Conservation (phyloP, 495 filamentous ascomycete genomes). For the Aspergillus baeticus region DNA sequence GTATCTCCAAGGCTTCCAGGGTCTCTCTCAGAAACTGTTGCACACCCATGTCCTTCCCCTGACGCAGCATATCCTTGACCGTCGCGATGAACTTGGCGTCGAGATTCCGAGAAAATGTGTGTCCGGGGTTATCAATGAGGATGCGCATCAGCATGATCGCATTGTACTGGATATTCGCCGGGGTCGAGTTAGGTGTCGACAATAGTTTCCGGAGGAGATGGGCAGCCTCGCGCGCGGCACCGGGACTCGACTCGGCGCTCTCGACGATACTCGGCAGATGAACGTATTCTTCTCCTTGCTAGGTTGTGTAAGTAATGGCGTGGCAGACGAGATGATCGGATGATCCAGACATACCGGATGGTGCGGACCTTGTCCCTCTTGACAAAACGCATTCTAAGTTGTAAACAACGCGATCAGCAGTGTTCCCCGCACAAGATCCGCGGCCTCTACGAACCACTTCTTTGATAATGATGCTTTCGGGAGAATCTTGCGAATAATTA, state of each 20-base stretch:
- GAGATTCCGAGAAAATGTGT: conserved; percentile 81
- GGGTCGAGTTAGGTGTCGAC: conserved; percentile 58
- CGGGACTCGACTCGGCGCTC: conserved; percentile 84
- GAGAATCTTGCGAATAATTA: conserved; percentile 39
- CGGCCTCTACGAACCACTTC: conserved; percentile 46
- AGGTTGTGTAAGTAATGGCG: neutral
- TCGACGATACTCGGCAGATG: conserved; percentile 96
- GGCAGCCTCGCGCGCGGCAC: conserved; percentile 76
- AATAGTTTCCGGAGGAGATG: conserved; percentile 78
- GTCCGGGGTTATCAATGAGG: conserved; percentile 86
- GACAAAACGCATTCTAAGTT: conserved; percentile 68
- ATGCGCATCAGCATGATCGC: conserved; percentile 95
- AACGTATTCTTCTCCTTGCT: conserved; percentile 81
- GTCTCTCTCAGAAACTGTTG: conserved; percentile 84
- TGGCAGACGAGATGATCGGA: neutral
- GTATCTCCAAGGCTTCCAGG: conserved; percentile 67
- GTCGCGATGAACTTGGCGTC: conserved; percentile 76
- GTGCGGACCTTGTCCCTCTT: conserved; percentile 64
- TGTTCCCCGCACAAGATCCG: conserved; percentile 3
- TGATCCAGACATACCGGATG: conserved; percentile 51
- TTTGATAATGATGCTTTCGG: conserved; percentile 44
- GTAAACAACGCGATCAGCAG: conserved; percentile 8
- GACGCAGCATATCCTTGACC: conserved; percentile 71
- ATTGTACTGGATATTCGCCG: conserved; percentile 83
- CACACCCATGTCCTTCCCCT: conserved; percentile 71